Percentiles rank a stretch among this genome's conserved stretches.
Evolutionary conservation across 805 yeast genomes (phyloP).

Genomic region (Barnettozyma vustinii): DNA sequence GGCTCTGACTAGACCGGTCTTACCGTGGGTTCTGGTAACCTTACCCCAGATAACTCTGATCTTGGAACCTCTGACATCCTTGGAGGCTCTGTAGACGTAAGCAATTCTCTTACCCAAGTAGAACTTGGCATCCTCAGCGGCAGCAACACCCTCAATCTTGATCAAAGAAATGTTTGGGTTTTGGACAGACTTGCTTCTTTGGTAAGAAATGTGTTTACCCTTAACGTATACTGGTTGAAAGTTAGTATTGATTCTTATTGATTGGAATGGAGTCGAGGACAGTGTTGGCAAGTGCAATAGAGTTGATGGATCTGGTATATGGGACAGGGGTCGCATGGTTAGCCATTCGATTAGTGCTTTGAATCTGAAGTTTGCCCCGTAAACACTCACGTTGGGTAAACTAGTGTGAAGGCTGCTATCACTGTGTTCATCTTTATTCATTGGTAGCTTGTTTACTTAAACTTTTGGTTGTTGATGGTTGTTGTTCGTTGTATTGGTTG

Average conservation of each 20-base stretch:
- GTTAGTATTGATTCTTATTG: conserved; percentile 17
- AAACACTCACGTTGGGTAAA: too few relatives aligned
- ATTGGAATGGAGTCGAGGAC: not conserved
- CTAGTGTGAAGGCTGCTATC: too few relatives aligned
- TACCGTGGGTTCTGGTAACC: conserved; percentile 98
- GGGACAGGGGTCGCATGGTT: not conserved
- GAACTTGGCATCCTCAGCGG: conserved; percentile 94
- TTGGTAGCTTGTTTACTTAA: too few relatives aligned
- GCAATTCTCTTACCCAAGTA: conserved; percentile 99
- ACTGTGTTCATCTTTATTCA: too few relatives aligned
- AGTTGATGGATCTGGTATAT: not conserved
- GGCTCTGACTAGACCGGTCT: conserved; percentile 97
- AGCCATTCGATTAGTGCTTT: too few relatives aligned
- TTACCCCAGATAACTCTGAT: conserved; percentile 99
- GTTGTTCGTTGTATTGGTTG: too few relatives aligned
- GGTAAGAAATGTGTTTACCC: conserved; percentile 99
- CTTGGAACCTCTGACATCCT: conserved; percentile 98
- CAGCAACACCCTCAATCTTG: conserved; percentile 93
- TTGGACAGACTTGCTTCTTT: conserved; percentile 97
- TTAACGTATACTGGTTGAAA: conserved; percentile 84
- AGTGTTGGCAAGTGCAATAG: not conserved
- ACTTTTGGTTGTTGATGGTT: too few relatives aligned
- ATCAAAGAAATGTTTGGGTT: conserved; percentile 97
- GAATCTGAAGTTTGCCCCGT: too few relatives aligned
- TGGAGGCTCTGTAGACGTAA: conserved; percentile 97